Percentiles rank a stretch among this genome's conserved stretches.
These are phyloP conservation scores for Fusarium sp. DNA, from an alignment of 2,329 filamentous ascomycete genomes.

Conservation along the genomic window DNA sequence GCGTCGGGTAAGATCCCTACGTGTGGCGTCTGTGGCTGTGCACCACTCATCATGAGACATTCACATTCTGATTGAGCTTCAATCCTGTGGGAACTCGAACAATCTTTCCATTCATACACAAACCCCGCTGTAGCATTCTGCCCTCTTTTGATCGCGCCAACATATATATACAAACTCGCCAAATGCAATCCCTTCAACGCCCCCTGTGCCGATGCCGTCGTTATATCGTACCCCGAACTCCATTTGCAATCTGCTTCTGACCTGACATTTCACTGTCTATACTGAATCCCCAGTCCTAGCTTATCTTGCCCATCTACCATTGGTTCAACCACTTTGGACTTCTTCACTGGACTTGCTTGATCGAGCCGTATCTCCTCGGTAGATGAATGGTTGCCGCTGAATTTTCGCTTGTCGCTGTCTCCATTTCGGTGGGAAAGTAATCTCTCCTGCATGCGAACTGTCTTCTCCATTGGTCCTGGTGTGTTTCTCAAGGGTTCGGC, in stretches of 20 bases:
- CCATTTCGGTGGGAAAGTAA: conserved; percentile 56
- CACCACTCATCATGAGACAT: conserved; percentile 7
- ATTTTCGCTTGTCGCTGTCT: conserved; percentile 61
- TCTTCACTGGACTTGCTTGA: conserved; percentile 60
- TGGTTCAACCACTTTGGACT: conserved; percentile 53
- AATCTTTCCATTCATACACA: not conserved
- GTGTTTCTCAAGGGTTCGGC: conserved; percentile 55
- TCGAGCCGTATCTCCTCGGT: conserved; percentile 46
- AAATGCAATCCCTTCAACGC: conserved; percentile 11
- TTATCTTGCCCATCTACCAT: conserved; percentile 49
- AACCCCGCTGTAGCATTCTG: not conserved
- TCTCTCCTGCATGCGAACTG: conserved; percentile 60
- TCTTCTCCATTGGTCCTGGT: conserved; percentile 53
- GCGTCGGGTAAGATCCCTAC: conserved; percentile 19
- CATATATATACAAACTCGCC: not conserved
- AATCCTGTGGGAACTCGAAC: not conserved
- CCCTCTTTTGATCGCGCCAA: not conserved
- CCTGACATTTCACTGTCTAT: conserved; percentile 42
- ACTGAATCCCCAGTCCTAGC: conserved; percentile 63
- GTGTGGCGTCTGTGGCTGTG: conserved; percentile 5
- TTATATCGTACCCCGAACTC: conserved; percentile 28
- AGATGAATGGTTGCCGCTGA: conserved; percentile 45
- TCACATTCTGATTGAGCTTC: not conserved
- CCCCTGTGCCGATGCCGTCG: conserved; percentile 18
- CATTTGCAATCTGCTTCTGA: conserved; percentile 10